phyloP scores from a whole-genome alignment of 306 rosid species.

The Boehmeria nivea region DNA sequence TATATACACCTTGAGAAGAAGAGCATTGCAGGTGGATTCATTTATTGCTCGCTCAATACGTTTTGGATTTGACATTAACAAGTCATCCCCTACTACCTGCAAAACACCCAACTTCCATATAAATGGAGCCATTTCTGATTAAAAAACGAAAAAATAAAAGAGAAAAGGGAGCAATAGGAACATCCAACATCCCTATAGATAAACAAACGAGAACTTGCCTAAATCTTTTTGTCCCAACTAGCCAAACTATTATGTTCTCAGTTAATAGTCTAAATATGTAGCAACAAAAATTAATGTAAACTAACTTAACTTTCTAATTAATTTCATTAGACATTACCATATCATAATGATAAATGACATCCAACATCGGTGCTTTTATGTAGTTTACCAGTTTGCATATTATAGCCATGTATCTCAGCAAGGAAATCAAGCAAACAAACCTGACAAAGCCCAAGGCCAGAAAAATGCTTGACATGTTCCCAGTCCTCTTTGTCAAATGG shows the following conservation, averaged over 20 bases:
- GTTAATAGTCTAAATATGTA: neutral
- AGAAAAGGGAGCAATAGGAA: conserved; percentile 8
- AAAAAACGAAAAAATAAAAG: no score
- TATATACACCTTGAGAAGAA: conserved; percentile 76
- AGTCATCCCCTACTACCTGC: conserved; percentile 91
- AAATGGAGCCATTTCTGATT: conserved; percentile 4
- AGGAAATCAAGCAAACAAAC: conserved; percentile 28
- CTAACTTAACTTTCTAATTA: neutral
- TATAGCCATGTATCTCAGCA: conserved; percentile 20
- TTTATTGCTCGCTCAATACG: conserved; percentile 74
- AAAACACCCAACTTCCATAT: conserved; percentile 19
- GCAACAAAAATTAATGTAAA: neutral
- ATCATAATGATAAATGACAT: conserved; percentile 8
- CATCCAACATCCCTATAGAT: conserved; percentile 16
- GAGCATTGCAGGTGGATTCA: conserved; percentile 75
- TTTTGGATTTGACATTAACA: conserved; percentile 76
- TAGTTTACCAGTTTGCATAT: conserved; percentile 17
- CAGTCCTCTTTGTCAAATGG: conserved; percentile 98
- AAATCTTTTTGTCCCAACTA: no score
- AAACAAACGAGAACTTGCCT: neutral
- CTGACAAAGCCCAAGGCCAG: conserved; percentile 72
- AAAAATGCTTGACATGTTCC: conserved; percentile 71
- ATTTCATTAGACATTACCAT: neutral
- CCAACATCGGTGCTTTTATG: conserved; percentile 1
- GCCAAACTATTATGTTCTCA: no score